These are phyloP conservation scores for Glycine soja DNA, from an alignment of 306 rosid species.

Conservation along the genomic window DNA sequence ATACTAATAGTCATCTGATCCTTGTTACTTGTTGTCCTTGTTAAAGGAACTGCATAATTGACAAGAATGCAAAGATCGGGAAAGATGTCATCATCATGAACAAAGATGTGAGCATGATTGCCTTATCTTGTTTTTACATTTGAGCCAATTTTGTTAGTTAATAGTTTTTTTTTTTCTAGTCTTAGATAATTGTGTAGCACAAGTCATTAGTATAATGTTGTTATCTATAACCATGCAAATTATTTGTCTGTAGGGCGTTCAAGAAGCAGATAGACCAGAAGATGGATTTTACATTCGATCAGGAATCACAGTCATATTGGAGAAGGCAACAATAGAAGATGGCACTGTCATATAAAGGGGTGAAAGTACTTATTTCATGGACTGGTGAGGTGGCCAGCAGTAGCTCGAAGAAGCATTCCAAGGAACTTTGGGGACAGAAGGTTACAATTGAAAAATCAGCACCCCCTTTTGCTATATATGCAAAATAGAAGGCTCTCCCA, in stretches of 20 bases:
- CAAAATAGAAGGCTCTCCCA: slow-evolving; percentile 46
- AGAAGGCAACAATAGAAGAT: slow-evolving; percentile 79
- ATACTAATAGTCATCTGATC: slow-evolving; percentile 9
- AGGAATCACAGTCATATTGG: slow-evolving; percentile 74
- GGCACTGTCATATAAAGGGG: slow-evolving; percentile 68
- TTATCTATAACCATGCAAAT: slow-evolving; percentile 38
- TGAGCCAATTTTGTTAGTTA: slow-evolving; percentile 6
- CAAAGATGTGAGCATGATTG: slow-evolving; percentile 71
- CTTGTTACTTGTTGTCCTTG: slow-evolving; percentile 35
- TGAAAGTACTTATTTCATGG: slow-evolving; percentile 3
- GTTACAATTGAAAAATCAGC: slow-evolving; percentile 44
- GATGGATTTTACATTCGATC: slow-evolving; percentile 85
- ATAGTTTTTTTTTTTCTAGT: neutral
- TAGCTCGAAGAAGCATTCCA: slow-evolving; percentile 31
- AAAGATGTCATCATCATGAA: slow-evolving; percentile 76
- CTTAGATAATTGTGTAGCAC: neutral
- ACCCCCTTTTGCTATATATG: slow-evolving; percentile 37
- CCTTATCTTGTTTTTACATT: slow-evolving; percentile 36
- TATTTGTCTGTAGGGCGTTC: slow-evolving; percentile 62
- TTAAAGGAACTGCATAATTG: slow-evolving; percentile 85
- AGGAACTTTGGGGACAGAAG: slow-evolving; percentile 27
- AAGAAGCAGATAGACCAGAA: slow-evolving; percentile 85
- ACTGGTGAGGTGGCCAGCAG: slow-evolving; percentile 1
- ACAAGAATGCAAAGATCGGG: slow-evolving; percentile 91
- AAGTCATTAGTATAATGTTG: slow-evolving; percentile 17